Conservation (phyloP, 116 monocot species). For the Thalassia testudinum region DNA sequence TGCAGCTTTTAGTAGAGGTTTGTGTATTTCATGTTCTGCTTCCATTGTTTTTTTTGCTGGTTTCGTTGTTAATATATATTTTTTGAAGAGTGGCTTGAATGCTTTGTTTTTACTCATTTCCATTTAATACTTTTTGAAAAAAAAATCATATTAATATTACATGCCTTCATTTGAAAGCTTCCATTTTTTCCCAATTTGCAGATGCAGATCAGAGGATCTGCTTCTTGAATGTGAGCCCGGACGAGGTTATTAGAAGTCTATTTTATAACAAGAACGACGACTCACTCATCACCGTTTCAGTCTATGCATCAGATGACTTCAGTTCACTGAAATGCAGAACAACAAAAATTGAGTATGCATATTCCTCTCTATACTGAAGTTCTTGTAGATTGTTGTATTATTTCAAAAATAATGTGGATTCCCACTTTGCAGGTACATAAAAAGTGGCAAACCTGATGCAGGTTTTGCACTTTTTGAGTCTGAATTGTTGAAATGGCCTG, state of each 20-base stretch:
- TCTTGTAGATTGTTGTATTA: not conserved
- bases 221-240: slow-evolving; percentile 87
- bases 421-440: slow-evolving; percentile 34
- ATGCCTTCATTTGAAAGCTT: not conserved
- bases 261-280: slow-evolving; percentile 99
- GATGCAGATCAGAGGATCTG: slow-evolving; percentile 70
- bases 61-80: no score
- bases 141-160: not conserved
- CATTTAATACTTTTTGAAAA: no score
- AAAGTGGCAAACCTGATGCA: slow-evolving; percentile 62
- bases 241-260: slow-evolving; percentile 96
- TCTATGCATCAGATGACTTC: slow-evolving; percentile 91
- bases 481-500: slow-evolving; percentile 79
- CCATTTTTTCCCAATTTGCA: slow-evolving; percentile 13
- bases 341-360: slow-evolving; percentile 78
- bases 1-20: slow-evolving; percentile 69
- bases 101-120: not conserved
- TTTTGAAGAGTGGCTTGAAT: no score
- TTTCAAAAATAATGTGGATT: not conserved
- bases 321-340: slow-evolving; percentile 61
- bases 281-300: slow-evolving; percentile 95
- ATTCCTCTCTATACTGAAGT: not conserved
- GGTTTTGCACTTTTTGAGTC: slow-evolving; percentile 75
- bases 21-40: not conserved
- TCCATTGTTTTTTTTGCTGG: no score